Conservation (phyloP, 1,284 basidiomycete species). For the Inonotus obliquus region DNA sequence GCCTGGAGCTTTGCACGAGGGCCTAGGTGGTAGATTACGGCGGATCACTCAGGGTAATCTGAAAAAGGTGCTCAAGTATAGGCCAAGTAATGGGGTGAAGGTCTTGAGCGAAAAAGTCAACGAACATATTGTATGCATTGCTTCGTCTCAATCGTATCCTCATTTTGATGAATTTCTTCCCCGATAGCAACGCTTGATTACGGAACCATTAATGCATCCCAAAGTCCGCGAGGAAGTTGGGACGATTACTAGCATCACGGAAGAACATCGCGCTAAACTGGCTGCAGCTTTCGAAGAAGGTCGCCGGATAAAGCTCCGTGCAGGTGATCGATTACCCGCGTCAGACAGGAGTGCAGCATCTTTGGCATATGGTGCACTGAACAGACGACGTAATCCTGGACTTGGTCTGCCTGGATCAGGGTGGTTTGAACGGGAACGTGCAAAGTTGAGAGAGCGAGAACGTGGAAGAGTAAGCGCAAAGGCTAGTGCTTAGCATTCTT, state of each 20-base stretch:
- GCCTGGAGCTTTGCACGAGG: constrained; percentile 13
- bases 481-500: neutral
- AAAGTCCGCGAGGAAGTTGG: constrained; percentile 20
- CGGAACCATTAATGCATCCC: constrained; percentile 22
- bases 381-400: constrained; percentile 10
- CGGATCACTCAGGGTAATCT: constrained; percentile 30
- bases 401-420: constrained; percentile 18
- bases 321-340: constrained; percentile 11
- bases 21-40: constrained; percentile 25
- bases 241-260: neutral
- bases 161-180: neutral
- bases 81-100: constrained; percentile 27
- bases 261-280: constrained; percentile 1
- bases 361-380: constrained; percentile 7
- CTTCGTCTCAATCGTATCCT: neutral
- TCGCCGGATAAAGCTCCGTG: constrained; percentile 2
- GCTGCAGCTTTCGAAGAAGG: constrained; percentile 9
- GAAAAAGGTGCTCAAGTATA: constrained; percentile 33
- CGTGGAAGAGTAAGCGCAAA: neutral
- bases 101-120: constrained; percentile 31
- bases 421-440: constrained; percentile 16
- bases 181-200: constrained; percentile 23
- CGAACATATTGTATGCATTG: constrained; percentile 33
- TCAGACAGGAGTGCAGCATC: constrained; percentile 15
- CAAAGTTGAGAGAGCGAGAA: constrained; percentile 12